Evolutionary conservation across 1,139 yeast genomes (phyloP), one percentile per base, ranked within the genome.

Genomic region (Yamadazyma triangularis): DNA sequence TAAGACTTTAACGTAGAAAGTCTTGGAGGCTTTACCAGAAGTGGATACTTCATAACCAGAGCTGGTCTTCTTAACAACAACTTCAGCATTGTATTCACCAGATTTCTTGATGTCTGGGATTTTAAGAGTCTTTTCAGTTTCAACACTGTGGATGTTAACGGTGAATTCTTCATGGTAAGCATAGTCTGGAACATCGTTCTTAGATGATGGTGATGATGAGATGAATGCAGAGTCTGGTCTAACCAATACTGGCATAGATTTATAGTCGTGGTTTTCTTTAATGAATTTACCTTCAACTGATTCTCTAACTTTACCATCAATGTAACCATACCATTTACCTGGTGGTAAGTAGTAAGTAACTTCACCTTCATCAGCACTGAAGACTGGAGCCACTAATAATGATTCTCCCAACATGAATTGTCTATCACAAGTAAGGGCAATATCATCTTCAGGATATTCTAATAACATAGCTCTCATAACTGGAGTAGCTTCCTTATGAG

Each of bases 331-430:
- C 66, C 66, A 60, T 26, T 48, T 39, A 28, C 59, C 60, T 24
- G 44, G 43, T n/a, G 66, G 66, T 10, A 60, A 41, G 35, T 52
- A 60, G 39, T 42, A 57, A 5, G 44, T 25, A 11, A 59, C 64
- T 21, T 53, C 51, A 16, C 64, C 62, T 24, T 53, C 58, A 6
- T n/a, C 11, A 15, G 47, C 60, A 32, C 39, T 44, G 44, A 58
- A 58, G 2, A 60, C 60, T 10, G 66, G 66, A 4, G 60, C 59
- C 16, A 60, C 64, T 26, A 60, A 44, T 21, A 60, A 40, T 4
- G 48, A 45, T 22, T 55, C 54, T 8, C 66, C 66, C 23, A 60
- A 49, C 50, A 60, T 40, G 42, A 48, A 60, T 42, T 60, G 64
- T 15, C 60, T 48, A 36, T 60, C 67, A 13, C 45, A 47, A 15